A percentile compares a stretch with the other conserved stretches of the same genome.
Evolutionary conservation across 345 rosid species (phyloP).

Genomic region (Ricinus communis): DNA sequence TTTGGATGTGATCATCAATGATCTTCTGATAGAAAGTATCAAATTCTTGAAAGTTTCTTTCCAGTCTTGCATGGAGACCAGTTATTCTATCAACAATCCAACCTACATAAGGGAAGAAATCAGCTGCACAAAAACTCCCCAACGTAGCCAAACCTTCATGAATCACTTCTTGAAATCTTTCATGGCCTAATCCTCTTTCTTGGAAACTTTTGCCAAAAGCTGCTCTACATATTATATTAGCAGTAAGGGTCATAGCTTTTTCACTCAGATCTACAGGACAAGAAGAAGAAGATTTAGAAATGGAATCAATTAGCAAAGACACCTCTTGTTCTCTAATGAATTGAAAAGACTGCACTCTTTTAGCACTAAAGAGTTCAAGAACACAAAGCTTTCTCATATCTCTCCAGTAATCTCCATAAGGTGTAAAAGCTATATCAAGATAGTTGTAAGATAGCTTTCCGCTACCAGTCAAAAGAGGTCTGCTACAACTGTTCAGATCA

Average conservation of each 20-base stretch:
- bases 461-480: not conserved
- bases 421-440: conserved; percentile 8
- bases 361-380: not conserved
- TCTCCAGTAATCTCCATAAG: conserved; percentile 8
- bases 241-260: not conserved
- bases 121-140: not conserved
- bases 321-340: conserved; percentile 2
- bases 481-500: conserved; percentile 11
- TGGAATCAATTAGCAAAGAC: not conserved
- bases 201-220: conserved; percentile 17
- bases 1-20: conserved; percentile 42
- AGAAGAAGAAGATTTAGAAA: not conserved
- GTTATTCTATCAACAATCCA: conserved; percentile 9
- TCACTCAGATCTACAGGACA: conserved; percentile 4
- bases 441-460: conserved; percentile 14
- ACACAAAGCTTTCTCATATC: not conserved
- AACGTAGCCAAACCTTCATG: conserved; percentile 3
- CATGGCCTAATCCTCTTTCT: not conserved
- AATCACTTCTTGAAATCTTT: not conserved
- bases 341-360: not conserved
- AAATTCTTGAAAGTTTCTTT: conserved; percentile 30
- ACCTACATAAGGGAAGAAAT: conserved; percentile 5
- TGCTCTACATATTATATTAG: conserved; percentile 1
- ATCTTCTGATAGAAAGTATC: conserved; percentile 39
- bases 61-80: conserved; percentile 5